These are phyloP conservation scores for Spathaspora sp. DNA, from an alignment of 805 yeast genomes.

Conservation along the genomic window DNA sequence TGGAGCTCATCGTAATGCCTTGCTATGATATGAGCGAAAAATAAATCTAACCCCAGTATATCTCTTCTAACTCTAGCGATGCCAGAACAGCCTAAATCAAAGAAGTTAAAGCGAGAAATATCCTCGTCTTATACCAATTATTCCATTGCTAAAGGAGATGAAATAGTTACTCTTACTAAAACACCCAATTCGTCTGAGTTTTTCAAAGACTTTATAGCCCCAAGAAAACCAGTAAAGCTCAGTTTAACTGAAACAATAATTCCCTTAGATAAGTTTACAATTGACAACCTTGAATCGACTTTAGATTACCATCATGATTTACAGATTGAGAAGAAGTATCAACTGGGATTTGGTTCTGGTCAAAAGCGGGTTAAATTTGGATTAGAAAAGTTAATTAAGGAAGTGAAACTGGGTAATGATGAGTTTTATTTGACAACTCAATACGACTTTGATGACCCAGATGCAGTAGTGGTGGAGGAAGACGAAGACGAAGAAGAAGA, in stretches of 20 bases:
- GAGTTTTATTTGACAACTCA: constrained; percentile 67
- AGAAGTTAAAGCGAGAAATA: background rate
- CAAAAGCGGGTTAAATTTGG: constrained; percentile 47
- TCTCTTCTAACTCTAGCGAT: background rate
- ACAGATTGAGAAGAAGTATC: constrained; percentile 55
- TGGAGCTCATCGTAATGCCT: too few species aligned
- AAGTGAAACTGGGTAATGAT: constrained; percentile 33
- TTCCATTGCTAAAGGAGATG: background rate
- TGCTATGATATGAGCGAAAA: background rate
- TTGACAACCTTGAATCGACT: constrained; percentile 31
- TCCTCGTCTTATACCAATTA: constrained; percentile 2
- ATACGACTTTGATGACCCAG: constrained; percentile 44
- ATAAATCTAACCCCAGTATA: background rate
- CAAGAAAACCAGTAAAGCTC: constrained; percentile 47
- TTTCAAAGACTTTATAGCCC: constrained; percentile 34
- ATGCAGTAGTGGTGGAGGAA: constrained; percentile 11
- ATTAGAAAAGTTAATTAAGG: constrained; percentile 45
- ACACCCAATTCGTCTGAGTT: constrained; percentile 19
- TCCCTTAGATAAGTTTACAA: constrained; percentile 27
- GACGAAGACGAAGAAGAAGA: constrained; percentile 14
- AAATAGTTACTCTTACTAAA: background rate
- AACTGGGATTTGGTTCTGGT: constrained; percentile 62
- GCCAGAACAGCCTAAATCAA: background rate
- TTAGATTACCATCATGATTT: constrained; percentile 35
- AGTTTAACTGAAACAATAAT: constrained; percentile 9